Percentiles rank a stretch among this genome's conserved stretches.
phyloP scores from a whole-genome alignment of 495 filamentous ascomycete genomes.

The Penicillium diatomitis region DNA sequence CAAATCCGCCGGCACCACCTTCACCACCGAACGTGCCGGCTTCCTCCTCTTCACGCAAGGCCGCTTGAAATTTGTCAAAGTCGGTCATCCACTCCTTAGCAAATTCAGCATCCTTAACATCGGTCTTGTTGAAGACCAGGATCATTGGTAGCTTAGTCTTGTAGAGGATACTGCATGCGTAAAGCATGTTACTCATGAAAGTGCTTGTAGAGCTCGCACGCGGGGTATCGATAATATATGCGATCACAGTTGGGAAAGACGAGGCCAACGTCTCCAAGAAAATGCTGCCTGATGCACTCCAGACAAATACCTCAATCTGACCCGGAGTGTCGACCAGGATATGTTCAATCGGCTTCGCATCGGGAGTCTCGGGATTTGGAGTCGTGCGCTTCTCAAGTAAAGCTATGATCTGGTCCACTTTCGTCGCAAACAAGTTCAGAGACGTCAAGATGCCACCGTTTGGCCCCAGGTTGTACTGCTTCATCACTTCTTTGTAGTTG shows the following conservation, averaged over 20 bases:
- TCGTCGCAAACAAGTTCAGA: constrained; percentile 92
- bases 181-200: constrained; percentile 99
- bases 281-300: constrained; percentile 89
- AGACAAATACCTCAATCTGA: constrained; percentile 98
- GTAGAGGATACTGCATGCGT: constrained; percentile 95
- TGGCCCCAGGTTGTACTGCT: constrained; percentile 93
- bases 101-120: constrained; percentile 81
- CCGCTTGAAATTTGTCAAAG: constrained; percentile 89
- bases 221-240: constrained; percentile 95
- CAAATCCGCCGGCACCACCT: constrained; percentile 49
- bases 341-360: constrained; percentile 60
- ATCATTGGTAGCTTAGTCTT: constrained; percentile 99
- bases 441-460: constrained; percentile 98
- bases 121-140: constrained; percentile 96
- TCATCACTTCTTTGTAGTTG: constrained; percentile 99
- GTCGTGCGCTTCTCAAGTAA: constrained; percentile 80
- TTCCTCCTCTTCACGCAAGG: constrained; percentile 71
- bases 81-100: constrained; percentile 99
- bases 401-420: constrained; percentile 86
- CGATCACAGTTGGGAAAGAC: constrained; percentile 89
- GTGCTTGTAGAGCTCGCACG: constrained; percentile 85
- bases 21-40: constrained; percentile 66
- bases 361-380: constrained; percentile 51
- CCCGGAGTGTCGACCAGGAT: constrained; percentile 93
- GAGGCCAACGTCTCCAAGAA: constrained; percentile 88